phyloP scores from a whole-genome alignment of 2,329 filamentous ascomycete genomes.

The Aspergillus carbonarius region DNA sequence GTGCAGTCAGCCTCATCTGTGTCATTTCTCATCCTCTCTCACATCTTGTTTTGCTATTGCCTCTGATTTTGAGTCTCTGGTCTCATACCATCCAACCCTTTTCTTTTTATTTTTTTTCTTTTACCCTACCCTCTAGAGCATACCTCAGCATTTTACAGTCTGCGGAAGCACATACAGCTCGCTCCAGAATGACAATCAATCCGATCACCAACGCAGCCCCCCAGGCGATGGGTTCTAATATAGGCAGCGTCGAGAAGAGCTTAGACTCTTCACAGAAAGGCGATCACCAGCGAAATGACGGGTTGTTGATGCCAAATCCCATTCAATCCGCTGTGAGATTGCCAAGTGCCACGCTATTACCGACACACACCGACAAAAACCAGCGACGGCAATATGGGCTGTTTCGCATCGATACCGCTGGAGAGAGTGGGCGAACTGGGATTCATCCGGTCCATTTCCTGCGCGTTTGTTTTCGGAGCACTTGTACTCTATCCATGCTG shows the following conservation, averaged over 20 bases:
- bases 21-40: background rate
- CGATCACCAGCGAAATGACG: background rate
- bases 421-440: constrained; percentile 68
- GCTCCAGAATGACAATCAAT: background rate
- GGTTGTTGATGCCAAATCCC: constrained; percentile 5
- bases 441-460: constrained; percentile 65
- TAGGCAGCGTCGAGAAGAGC: background rate
- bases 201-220: background rate
- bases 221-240: background rate
- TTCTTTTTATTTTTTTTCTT: background rate
- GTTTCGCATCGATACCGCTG: constrained; percentile 44
- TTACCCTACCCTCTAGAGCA: background rate
- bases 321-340: constrained; percentile 17
- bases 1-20: background rate
- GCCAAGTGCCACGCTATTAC: constrained; percentile 23
- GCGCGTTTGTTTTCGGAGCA: constrained; percentile 62
- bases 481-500: constrained; percentile 60
- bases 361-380: constrained; percentile 25
- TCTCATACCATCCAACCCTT: no score
- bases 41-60: no score
- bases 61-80: no score
- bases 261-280: constrained; percentile 11
- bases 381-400: constrained; percentile 19
- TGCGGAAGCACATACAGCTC: background rate
- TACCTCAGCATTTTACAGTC: background rate